Evolutionary conservation across 2,329 filamentous ascomycete genomes (phyloP), one percentile per base, ranked within the genome.

Genomic region (Fusarium sp.): DNA sequence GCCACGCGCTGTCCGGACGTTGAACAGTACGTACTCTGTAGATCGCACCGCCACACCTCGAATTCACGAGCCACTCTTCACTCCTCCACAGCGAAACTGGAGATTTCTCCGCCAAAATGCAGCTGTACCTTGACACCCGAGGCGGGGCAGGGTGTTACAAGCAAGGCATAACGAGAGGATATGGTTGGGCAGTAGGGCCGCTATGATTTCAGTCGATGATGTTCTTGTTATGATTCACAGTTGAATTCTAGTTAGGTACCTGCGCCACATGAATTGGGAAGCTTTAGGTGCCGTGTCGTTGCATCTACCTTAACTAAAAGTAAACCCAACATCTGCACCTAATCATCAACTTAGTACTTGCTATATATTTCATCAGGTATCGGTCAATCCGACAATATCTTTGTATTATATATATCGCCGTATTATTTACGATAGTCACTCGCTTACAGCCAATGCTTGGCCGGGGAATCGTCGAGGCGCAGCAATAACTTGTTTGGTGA

Each of bases 401-500:
- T 13, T 51, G 27, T 57, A 62, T 47, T 41, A 47, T 55, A 61
- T 55, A 47, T 55, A 61, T 61, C 53, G 24, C 46, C 55, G 41
- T 18, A 34, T 44, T 29, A 32, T 43, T n/a, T 49, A 48, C n/a
- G 45, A 29, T n/a, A 47, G 34, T 56, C 53, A 29, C 30, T 67
- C 34, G 43, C 46, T 57, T 62, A 54, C 51, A 58, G 30, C 43
- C 49, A 58, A 34, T 51, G 30, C 46, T 49, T 48, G 64, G 64
- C 68, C 44, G 47, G 58, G 61, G 44, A 43, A 48, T 48, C 47
- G 69, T 52, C 68, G 68, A 64, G 68, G 68, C 68, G 68, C 68
- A 70, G 68, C 68, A 71, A 25, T 53, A 57, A 61, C 61, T 52
- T 27, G 51, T 46, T 62, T 53, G 54, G 69, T 71, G 69, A 71